A percentile compares a stretch with the other conserved stretches of the same genome.
These are phyloP conservation scores for Entomortierella beljakovae DNA, from an alignment of 192 early-diverging fungal genomes.

Conservation along the genomic window DNA sequence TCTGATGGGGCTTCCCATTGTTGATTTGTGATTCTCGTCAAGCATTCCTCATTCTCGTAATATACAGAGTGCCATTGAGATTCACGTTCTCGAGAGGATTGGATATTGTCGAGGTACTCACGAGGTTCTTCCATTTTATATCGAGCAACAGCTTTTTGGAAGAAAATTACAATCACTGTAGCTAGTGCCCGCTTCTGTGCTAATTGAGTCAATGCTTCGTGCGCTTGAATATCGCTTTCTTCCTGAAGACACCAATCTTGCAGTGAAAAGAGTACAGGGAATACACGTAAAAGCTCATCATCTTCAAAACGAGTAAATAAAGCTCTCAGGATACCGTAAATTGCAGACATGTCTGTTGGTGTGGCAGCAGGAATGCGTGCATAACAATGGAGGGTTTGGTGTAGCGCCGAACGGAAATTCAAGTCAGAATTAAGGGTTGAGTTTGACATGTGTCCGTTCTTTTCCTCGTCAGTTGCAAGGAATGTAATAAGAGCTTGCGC, in stretches of 20 bases:
- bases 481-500: constrained; percentile 57
- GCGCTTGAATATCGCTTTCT: neutral
- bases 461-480: constrained; percentile 52
- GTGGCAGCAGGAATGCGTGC: constrained; percentile 26
- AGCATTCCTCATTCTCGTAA: constrained; percentile 33
- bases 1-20: constrained; percentile 38
- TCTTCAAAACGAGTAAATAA: constrained; percentile 45
- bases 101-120: constrained; percentile 46
- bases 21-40: constrained; percentile 4
- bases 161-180: constrained; percentile 38
- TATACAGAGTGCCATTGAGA: constrained; percentile 41
- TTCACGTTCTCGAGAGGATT: constrained; percentile 29
- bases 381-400: constrained; percentile 35
- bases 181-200: constrained; percentile 36
- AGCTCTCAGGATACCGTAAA: constrained; percentile 36
- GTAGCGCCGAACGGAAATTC: constrained; percentile 34
- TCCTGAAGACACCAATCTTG: constrained; percentile 48
- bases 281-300: constrained; percentile 46
- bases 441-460: neutral
- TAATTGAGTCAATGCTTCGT: neutral
- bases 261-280: constrained; percentile 43
- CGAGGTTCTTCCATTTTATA: constrained; percentile 34
- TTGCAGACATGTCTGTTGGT: constrained; percentile 31
- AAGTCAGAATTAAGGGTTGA: constrained; percentile 24
- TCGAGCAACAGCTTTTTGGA: constrained; percentile 24